Base-by-base conservation (phyloP, 495 filamentous ascomycete genomes). In the Glonium stellatum region DNA sequence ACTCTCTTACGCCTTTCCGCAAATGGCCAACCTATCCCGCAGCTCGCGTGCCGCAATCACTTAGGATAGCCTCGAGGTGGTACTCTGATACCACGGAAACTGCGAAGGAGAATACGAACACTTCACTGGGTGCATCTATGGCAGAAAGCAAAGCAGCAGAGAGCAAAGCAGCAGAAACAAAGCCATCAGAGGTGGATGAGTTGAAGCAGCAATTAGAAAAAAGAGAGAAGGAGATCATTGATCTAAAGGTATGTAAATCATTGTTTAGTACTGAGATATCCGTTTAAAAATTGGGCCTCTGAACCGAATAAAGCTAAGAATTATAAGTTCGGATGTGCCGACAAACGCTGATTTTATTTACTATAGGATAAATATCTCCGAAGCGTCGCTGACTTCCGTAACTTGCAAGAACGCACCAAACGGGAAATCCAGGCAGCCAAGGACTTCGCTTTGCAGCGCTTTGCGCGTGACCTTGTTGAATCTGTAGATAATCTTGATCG, bases 401-500 rank as follows among this genome's bases (percentile, higher is more conserved):
- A 97, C 77, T 87, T 97, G 39, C 92, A 97, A 78, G 89, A 95
- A 63, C 89, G 93, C 67, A 92, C 89, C 6, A 85, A 87, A 75
- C 90, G 95, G 66, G 95, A 98, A 48, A 84, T 93, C 73, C 87
- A 95, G 70, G 72, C 80, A 36, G 87, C 90, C 41, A 86, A 65
- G 54, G 89, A 95, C 77, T 98, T 92, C 67, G 95, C 95, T 59
- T 91, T 98, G 71, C 89, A 96, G 72, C 82, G 84, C 55, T 98
- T 98, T 76, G 90, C 92, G 69, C 85, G 87, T 71, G 93, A 98
- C 75, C 85, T 98, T 42, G 81, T 98, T 55, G 93, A 97, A 67
- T 85, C 80, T 68, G 84, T 98, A 71, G 93, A 98, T 78, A 98
- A 97, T 80, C 84, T 98, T 54, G 93, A 98, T 74, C 89, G 90